A percentile compares a stretch with the other conserved stretches of the same genome.
phyloP scores from a whole-genome alignment of 1,284 basidiomycete genomes.

The Thecaphora frezii region DNA sequence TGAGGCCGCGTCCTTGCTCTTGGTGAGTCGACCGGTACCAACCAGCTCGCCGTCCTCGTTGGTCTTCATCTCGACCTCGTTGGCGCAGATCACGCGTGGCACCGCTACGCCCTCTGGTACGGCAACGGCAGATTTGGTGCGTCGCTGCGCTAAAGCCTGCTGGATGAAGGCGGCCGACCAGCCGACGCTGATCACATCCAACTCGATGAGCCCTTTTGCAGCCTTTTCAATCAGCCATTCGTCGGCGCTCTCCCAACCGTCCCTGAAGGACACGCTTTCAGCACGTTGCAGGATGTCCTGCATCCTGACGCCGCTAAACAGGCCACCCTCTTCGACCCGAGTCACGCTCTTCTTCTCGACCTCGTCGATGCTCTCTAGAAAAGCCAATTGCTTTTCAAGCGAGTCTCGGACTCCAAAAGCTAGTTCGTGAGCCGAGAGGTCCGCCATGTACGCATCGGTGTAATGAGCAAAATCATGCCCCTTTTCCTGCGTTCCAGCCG shows the following conservation, averaged over 20 bases:
- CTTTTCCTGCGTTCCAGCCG: conserved; percentile 10
- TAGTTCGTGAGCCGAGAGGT: conserved; percentile 15
- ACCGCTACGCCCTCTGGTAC: background rate
- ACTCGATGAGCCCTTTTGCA: background rate
- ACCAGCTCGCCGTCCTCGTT: background rate
- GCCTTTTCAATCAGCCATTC: conserved; percentile 13
- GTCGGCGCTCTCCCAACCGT: conserved; percentile 32
- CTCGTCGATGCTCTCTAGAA: conserved; percentile 19
- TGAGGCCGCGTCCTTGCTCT: conserved; percentile 2
- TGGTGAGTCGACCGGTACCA: conserved; percentile 38
- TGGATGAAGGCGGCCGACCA: conserved; percentile 49
- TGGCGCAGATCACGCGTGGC: conserved; percentile 31
- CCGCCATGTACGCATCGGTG: conserved; percentile 33
- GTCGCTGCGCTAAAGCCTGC: conserved; percentile 11
- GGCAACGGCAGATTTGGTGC: background rate
- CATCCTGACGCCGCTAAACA: conserved; percentile 33
- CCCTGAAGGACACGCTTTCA: conserved; percentile 12
- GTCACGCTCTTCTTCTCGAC: conserved; percentile 36
- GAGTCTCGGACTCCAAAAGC: conserved; percentile 8
- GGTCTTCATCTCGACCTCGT: conserved; percentile 39
- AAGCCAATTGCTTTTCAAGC: conserved; percentile 23
- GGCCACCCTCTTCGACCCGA: conserved; percentile 29
- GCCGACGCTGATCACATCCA: conserved; percentile 48
- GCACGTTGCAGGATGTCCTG: conserved; percentile 11
- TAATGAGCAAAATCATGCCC: conserved; percentile 36